Evolutionary conservation across 495 filamentous ascomycete genomes (phyloP).

Genomic region (Aspergillus egyptiacus): DNA sequence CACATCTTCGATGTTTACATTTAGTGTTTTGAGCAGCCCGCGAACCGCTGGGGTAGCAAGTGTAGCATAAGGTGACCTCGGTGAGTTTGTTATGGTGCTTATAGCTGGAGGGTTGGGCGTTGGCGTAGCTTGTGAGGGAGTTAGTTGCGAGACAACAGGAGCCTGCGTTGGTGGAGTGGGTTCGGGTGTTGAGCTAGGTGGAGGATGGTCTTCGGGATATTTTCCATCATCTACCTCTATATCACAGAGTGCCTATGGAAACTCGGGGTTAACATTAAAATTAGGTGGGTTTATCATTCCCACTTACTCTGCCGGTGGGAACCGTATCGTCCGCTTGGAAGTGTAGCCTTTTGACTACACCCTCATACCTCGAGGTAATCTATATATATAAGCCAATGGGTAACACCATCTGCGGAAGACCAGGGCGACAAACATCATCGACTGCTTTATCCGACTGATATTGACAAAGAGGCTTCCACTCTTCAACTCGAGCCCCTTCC

Average conservation of each 20-base stretch:
- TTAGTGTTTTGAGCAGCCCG: constrained; percentile 71
- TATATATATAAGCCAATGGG: constrained; percentile 24
- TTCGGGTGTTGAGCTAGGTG: constrained; percentile 28
- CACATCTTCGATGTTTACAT: constrained; percentile 70
- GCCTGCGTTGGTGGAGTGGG: constrained; percentile 19
- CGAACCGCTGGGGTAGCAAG: constrained; percentile 92
- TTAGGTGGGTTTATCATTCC: background rate
- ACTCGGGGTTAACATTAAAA: background rate
- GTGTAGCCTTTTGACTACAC: constrained; percentile 92
- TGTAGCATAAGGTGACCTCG: constrained; percentile 51
- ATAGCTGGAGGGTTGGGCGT: constrained; percentile 6
- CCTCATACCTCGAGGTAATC: constrained; percentile 92
- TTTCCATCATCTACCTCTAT: constrained; percentile 56
- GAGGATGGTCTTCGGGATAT: constrained; percentile 48
- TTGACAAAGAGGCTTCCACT: constrained; percentile 96
- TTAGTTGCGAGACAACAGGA: constrained; percentile 12
- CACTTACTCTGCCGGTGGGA: constrained; percentile 68
- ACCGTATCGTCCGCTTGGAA: constrained; percentile 96
- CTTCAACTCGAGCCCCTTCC: constrained; percentile 89
- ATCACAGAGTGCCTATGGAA: constrained; percentile 43
- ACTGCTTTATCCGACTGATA: constrained; percentile 98
- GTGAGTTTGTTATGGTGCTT: background rate
- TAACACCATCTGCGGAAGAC: background rate
- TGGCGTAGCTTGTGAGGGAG: constrained; percentile 13
- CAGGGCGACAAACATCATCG: constrained; percentile 59